Evolutionary conservation across 2,329 filamentous ascomycete species (phyloP).

Genomic region (Hyphodiscus sp.): DNA sequence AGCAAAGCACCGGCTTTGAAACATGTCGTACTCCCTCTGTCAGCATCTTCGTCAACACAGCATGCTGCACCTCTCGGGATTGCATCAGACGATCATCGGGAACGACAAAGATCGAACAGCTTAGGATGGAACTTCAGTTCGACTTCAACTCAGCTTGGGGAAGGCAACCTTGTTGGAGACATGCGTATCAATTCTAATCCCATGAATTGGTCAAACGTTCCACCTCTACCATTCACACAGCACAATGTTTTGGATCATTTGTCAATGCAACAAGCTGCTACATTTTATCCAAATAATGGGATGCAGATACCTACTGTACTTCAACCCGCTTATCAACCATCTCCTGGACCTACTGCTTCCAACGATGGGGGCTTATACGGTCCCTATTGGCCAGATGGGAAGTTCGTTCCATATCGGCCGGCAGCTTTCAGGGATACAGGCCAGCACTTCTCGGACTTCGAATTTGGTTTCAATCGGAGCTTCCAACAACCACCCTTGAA

Average conservation of each 20-base stretch:
- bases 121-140: slow-evolving; percentile 26
- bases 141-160: slow-evolving; percentile 5
- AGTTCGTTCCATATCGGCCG: slow-evolving; percentile 46
- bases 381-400: slow-evolving; percentile 59
- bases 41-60: slow-evolving; percentile 20
- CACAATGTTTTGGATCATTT: slow-evolving; percentile 22
- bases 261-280: slow-evolving; percentile 17
- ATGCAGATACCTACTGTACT: slow-evolving; percentile 52
- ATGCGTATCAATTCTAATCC: slow-evolving; percentile 9
- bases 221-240: slow-evolving; percentile 15
- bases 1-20: slow-evolving; percentile 73
- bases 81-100: slow-evolving; percentile 8
- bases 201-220: slow-evolving; percentile 20
- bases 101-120: slow-evolving; percentile 15
- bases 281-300: slow-evolving; percentile 30
- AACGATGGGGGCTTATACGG: slow-evolving; percentile 51
- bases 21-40: slow-evolving; percentile 68
- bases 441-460: slow-evolving; percentile 22
- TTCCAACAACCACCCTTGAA: slow-evolving; percentile 9
- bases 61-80: slow-evolving; percentile 5
- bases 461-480: slow-evolving; percentile 5
- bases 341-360: slow-evolving; percentile 50
- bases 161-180: slow-evolving; percentile 1
- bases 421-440: slow-evolving; percentile 49
- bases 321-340: slow-evolving; percentile 51